Evolutionary conservation across 805 yeast genomes (phyloP), one percentile per base, ranked within the genome.

Genomic region (Lipomyces sp.): DNA sequence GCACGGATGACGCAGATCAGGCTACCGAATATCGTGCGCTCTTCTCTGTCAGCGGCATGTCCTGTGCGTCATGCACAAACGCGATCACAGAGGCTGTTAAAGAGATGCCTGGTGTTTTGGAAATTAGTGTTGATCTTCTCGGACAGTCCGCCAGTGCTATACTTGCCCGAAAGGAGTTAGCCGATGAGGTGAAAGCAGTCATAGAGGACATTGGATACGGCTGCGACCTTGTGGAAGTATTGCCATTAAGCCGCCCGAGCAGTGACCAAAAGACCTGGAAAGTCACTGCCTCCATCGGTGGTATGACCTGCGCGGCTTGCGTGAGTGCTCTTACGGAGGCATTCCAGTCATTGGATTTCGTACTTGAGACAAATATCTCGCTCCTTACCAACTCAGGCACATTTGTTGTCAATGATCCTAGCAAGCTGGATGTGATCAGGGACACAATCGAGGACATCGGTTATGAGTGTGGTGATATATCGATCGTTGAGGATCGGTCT

Each of bases 251-350:
- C 39, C 78, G 84, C 42, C 60, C 72, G 3, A 48, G 54, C 15
- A 53, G 18, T 1, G 78, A 85, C 5, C 73, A 79, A 4, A 83
- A 81, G 63, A 65, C 76, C 33, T 83, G 79, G 71, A 83, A 82
- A 71, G 84, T 87, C 7, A 78, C 81, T 10, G 92, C 91, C 0
- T 77, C 86, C 0, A 85, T 90, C 55, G 90, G 88, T 10, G 94
- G 93, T 2, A 88, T 89, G 75, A 86, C 92, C 0, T 90, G 94
- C 77, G 86, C 90, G 6, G 85, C 91, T 0, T 88, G 95, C 76
- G 86, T 86, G 0, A 81, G 81, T 53, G 79, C 93, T 0, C 84
- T 90, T 10, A 77, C 80, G 8, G 76, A 80, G 7, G 39, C 85
- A 80, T 33, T 74, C 74, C 42, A 82, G 29, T 63, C 79, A 3